Evolutionary conservation across 805 yeast genomes (phyloP), one percentile per base, ranked within the genome.

Genomic region (Zygotorulaspora florentina): DNA sequence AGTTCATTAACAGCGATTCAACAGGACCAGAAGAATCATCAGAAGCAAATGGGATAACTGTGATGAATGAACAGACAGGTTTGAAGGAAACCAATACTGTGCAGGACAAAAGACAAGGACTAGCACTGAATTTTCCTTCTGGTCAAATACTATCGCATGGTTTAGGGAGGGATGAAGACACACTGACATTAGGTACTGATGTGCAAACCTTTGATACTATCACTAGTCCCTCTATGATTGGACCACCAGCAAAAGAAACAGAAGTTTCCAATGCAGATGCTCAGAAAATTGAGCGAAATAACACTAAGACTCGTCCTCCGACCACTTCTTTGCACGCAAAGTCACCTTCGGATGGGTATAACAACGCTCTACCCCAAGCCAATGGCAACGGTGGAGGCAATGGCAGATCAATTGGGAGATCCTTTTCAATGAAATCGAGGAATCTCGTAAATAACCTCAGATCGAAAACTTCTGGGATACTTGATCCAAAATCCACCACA

Each of bases 401-500:
- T 9, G 25, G 25, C 20, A 50, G 45, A 13, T 59, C 53, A 33
- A 33, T 65, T 3, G 58, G 62, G 6, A 58, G 71, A 45, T 63
- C 70, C 1, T 56, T 67, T 30, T 65, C 70, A 2, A 50, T 64
- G 17, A 64, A 62, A 40, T 62, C 68, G 7, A 58, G 61, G 41
- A 59, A 53, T 36, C 39, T 61, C 33, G 57, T 63, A 31, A 50
- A 53, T 36, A 54, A 55, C 35, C 40, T 61, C 30, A 57, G 59
- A 46, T 49, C 54, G 8, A 56, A 52, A 42, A 49, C 53, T 2
- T 36, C 53, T 8, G 50, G 50, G 7, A 49, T 49, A 10, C 39
- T 49, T 17, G 53, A 49, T 27, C 47, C 53, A 3, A 52, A 47
- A 16, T 42, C 51, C 23, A 37, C 47, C 9, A 39, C 52, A 13